Conservation (phyloP, 225 moss, liverwort and hornwort species). For the Straminergon stramineum region DNA sequence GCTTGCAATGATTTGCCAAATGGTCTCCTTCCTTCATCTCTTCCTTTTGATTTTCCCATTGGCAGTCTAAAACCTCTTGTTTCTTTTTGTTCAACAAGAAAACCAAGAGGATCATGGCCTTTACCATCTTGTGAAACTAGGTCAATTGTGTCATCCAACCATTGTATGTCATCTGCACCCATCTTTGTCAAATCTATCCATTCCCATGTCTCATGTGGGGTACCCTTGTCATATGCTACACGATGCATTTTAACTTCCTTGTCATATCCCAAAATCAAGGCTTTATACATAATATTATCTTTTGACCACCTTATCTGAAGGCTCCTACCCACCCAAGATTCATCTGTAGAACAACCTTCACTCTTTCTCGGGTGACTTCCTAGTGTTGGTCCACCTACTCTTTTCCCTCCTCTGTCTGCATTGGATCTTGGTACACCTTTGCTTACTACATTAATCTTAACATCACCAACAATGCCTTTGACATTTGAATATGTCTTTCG, state of each 20-base stretch:
- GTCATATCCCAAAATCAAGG: conserved; percentile 37
- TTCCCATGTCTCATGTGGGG: background rate
- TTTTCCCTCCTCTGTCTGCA: background rate
- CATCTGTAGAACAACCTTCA: conserved; percentile 13
- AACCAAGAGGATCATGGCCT: no score
- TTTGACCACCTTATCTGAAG: conserved; percentile 53
- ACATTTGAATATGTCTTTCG: background rate
- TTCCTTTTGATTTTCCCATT: conserved; percentile 16
- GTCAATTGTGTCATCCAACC: conserved; percentile 10
- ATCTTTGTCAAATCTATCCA: conserved; percentile 21
- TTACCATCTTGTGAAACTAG: background rate
- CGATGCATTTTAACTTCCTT: background rate
- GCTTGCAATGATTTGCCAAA: background rate
- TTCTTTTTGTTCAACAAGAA: background rate
- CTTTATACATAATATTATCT: conserved; percentile 52
- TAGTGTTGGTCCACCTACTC: background rate
- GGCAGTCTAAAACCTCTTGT: background rate
- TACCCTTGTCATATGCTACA: conserved; percentile 1
- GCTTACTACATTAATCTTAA: no score
- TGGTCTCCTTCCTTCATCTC: background rate
- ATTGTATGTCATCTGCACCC: conserved; percentile 2
- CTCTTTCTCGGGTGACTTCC: background rate
- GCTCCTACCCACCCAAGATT: conserved; percentile 38
- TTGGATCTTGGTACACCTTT: background rate
- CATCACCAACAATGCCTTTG: background rate